Evolutionary conservation across 2,329 filamentous ascomycete genomes (phyloP).

Genomic region (Diaporthe ampelina): DNA sequence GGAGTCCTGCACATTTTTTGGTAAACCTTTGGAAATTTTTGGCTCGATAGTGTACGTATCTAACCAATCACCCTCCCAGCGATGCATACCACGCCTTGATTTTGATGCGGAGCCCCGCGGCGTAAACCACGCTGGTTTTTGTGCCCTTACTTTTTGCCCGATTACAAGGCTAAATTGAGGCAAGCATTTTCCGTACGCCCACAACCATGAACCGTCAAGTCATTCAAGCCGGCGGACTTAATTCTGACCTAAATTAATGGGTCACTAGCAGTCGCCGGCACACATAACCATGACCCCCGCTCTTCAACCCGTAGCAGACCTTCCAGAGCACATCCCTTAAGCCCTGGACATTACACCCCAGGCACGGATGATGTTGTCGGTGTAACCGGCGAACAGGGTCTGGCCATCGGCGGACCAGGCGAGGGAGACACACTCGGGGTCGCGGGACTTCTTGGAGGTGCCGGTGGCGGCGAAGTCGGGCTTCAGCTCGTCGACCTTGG

Average conservation of each 20-base stretch:
- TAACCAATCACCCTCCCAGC: slow-evolving; percentile 38
- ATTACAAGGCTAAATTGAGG: slow-evolving; percentile 52
- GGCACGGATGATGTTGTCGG: slow-evolving; percentile 98
- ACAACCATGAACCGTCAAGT: slow-evolving; percentile 50
- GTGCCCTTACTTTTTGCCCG: slow-evolving; percentile 46
- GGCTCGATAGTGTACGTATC: slow-evolving; percentile 40
- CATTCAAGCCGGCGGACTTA: slow-evolving; percentile 36
- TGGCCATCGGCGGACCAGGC: slow-evolving; percentile 99
- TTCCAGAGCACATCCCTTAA: slow-evolving; percentile 60
- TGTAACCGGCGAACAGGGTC: slow-evolving; percentile 99
- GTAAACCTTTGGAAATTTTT: slow-evolving; percentile 38
- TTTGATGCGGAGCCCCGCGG: slow-evolving; percentile 37
- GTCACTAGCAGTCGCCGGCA: slow-evolving; percentile 43
- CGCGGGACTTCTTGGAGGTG: slow-evolving; percentile 90
- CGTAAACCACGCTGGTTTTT: slow-evolving; percentile 43
- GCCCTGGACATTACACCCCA: slow-evolving; percentile 98
- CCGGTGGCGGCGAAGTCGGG: slow-evolving; percentile 95
- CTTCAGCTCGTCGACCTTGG: slow-evolving; percentile 99
- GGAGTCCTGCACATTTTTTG: background rate
- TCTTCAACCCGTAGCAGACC: slow-evolving; percentile 18
- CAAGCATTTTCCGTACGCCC: slow-evolving; percentile 53
- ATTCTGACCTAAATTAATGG: slow-evolving; percentile 37
- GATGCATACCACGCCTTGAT: slow-evolving; percentile 34
- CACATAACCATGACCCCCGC: slow-evolving; percentile 37
- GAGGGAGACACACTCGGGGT: slow-evolving; percentile 97